Evolutionary conservation across 139 green algal genomes (phyloP), one percentile per base, ranked within the genome.

Genomic region (Penium margaritaceum): DNA sequence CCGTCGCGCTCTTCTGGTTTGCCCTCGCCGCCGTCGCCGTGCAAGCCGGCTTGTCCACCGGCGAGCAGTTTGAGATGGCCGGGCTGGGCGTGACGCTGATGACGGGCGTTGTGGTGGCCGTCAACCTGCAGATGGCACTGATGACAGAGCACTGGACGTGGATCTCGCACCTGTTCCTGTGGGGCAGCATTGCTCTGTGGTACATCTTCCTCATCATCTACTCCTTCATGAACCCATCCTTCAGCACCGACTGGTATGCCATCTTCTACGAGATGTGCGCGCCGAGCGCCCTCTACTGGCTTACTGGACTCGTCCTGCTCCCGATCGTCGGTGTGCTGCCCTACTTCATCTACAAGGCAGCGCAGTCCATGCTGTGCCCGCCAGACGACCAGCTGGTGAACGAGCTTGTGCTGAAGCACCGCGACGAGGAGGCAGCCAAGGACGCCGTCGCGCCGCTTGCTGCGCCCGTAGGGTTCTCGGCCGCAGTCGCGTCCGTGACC

Each of bases 81-180:
- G 78, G 53, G 24, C 60, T 79, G 4, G 78, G 78, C 58, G 85
- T 72, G 5, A 63, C 78, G 15, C 30, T 78, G 5, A 87, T 84
- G 73, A 85, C 75, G 19, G 53, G 60, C 57, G 61, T 87, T 14
- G 55, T 87, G 0, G 74, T 75, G 53, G 79, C 78, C 14, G 78
- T 89, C n/a, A 88, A 85, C 70, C 15, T 87, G 6, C 78, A 84
- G 62, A 74, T 89, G n/a, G 58, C 73, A 3, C 39, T 84, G 33
- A 47, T 66, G 3, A 66, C 74, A 9, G 58, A 61, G 43, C 82
- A 74, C 62, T 79, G 71, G 39, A 89, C 83, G 0, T 70, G 34
- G 36, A 69, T 78, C 27, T 76, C 85, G 43, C 80, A 85, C 55
- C 27, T 84, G 5, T 67, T 72, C 67, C 76, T 86, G 36, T 82